Evolutionary conservation across 2,329 filamentous ascomycete genomes (phyloP), one percentile per base, ranked within the genome.

Genomic region (Mollisiaceae sp.): DNA sequence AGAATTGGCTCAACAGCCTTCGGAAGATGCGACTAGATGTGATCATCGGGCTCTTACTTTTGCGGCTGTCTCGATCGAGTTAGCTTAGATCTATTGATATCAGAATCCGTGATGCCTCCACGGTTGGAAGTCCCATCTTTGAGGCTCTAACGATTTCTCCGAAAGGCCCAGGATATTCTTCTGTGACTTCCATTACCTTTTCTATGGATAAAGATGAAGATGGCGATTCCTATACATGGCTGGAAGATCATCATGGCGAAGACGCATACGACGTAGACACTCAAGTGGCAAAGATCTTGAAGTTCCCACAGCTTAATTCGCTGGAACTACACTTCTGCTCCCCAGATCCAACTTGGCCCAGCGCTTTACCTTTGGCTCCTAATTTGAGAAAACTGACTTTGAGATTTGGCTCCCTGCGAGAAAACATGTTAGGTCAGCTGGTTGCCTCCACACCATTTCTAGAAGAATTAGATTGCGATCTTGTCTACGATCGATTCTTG

Each of bases 381-480:
- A 54, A 36, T 14, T 59, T 67, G 6, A 57, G 18, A 43, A 52
- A 50, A 47, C n/a, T 67, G 15, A 36, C 8, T n/a, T 47, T 67
- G 9, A 43, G 43, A 32, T 38, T 60, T 52, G 55, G 65, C 32
- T 8, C n/a, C 22, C 22, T 67, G 20, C 43, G 50, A 38, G 62
- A 65, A 41, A 14, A 47, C n/a, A 39, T 27, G 15, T 14, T 67
- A 8, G 14, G 14, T 2, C 35, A 22, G 4, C 39, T 65, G 11
- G 45, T 67, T 8, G 32, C 22, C 2, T 38, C 63, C 15, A 68
- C 64, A 4, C 66, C 64, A 11, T 20, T 43, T 11, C 61, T 68
- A 14, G 61, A 64, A 54, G 58, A 60, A 6, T 59, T 68, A 3
- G 59, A 64, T 6, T 62, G 58, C 27, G 58, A 66, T 32, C 38